These are phyloP conservation scores for Ophiorrhiza pumila DNA, from an alignment of 257 asterid genomes.

Conservation along the genomic window DNA sequence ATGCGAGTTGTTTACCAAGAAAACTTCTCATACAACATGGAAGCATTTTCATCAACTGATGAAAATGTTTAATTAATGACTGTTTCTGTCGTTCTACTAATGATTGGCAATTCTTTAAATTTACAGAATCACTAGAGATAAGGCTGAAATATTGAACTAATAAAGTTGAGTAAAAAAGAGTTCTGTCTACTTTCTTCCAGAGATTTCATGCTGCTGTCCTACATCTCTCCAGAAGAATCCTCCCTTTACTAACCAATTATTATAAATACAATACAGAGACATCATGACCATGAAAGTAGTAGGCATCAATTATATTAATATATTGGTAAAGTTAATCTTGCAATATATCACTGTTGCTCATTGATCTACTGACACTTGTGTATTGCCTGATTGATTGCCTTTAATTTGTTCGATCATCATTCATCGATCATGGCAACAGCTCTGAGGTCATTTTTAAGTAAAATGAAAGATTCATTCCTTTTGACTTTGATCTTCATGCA, in stretches of 20 bases:
- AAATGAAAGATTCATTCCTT: not conserved
- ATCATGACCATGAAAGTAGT: too few species aligned
- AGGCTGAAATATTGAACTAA: not conserved
- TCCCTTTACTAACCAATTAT: not conserved
- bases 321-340: too few species aligned
- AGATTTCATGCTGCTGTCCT: not conserved
- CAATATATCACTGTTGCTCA: not conserved
- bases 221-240: constrained; percentile 7
- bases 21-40: too few species aligned
- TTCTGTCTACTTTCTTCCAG: not conserved
- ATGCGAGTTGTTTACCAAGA: too few species aligned
- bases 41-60: too few species aligned
- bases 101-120: too few species aligned
- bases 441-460: constrained; percentile 23
- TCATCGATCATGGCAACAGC: constrained; percentile 21
- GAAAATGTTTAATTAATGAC: too few species aligned
- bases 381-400: too few species aligned
- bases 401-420: too few species aligned
- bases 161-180: not conserved
- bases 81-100: too few species aligned
- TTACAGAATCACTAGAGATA: too few species aligned
- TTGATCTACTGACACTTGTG: not conserved
- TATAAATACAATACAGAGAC: not conserved
- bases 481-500: not conserved
- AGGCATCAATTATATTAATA: too few species aligned